Conservation (phyloP, 768 basidiomycete genomes). For the Pulveroboletus sp. region DNA sequence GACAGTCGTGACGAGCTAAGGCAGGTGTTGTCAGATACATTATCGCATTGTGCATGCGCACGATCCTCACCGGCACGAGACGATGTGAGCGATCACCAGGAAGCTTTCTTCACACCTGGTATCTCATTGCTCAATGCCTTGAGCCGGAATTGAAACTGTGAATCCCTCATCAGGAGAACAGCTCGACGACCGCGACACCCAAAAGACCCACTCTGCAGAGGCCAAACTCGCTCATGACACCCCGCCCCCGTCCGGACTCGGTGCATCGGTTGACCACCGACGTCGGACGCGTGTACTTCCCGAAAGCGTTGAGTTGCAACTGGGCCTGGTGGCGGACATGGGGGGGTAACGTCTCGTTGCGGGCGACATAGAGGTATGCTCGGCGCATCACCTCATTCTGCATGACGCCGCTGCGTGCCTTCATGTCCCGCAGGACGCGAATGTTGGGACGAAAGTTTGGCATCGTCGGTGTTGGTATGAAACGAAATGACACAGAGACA, state of each 20-base stretch:
- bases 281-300: slow-evolving; percentile 75
- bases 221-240: slow-evolving; percentile 85
- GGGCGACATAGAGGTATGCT: slow-evolving; percentile 89
- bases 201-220: slow-evolving; percentile 61
- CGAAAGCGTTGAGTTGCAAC: slow-evolving; percentile 86
- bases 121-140: slow-evolving; percentile 80
- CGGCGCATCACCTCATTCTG: slow-evolving; percentile 78
- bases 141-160: slow-evolving; percentile 83
- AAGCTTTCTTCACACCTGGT: slow-evolving; percentile 85
- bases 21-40: neutral
- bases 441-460: slow-evolving; percentile 35
- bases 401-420: slow-evolving; percentile 65
- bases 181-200: neutral
- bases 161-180: neutral
- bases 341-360: slow-evolving; percentile 84
- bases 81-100: slow-evolving; percentile 55
- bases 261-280: slow-evolving; percentile 86
- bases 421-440: slow-evolving; percentile 70
- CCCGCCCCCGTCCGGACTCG: slow-evolving; percentile 81
- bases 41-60: neutral
- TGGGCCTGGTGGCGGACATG: slow-evolving; percentile 92
- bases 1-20: neutral
- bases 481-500: too few species aligned
- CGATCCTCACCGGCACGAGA: neutral
- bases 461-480: slow-evolving; percentile 4